These are phyloP conservation scores for Pulveroboletus sp. DNA, from an alignment of 768 basidiomycete genomes.

Conservation along the genomic window DNA sequence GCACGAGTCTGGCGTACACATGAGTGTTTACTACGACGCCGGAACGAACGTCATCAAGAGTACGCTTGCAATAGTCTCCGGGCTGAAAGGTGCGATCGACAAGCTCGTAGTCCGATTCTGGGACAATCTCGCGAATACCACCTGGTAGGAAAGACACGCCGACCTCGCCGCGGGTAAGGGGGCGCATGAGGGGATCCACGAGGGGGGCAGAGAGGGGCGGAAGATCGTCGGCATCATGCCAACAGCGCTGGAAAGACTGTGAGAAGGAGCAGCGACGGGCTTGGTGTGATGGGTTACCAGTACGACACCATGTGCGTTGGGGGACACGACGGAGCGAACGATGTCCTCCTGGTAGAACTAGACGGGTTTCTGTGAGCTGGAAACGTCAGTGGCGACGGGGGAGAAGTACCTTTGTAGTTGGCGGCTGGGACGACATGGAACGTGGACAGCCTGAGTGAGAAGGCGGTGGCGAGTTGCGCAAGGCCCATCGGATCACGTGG, in stretches of 20 bases:
- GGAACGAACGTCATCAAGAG: constrained; percentile 67
- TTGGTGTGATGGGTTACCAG: constrained; percentile 44
- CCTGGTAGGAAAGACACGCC: constrained; percentile 68
- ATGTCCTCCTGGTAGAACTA: constrained; percentile 72
- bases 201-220: constrained; percentile 40
- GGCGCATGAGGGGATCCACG: constrained; percentile 72
- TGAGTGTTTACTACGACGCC: constrained; percentile 69
- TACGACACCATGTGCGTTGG: constrained; percentile 56
- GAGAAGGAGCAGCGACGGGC: constrained; percentile 4
- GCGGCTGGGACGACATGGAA: constrained; percentile 27
- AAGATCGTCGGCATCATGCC: constrained; percentile 83
- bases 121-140: constrained; percentile 63
- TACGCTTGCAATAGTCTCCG: constrained; percentile 82
- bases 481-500: constrained; percentile 20
- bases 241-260: constrained; percentile 62
- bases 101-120: constrained; percentile 64
- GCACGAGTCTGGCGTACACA: constrained; percentile 66
- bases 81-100: constrained; percentile 75
- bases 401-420: constrained; percentile 33
- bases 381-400: not conserved
- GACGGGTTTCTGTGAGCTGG: not conserved
- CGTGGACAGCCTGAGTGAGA: not conserved
- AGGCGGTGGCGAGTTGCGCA: not conserved
- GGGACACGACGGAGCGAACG: constrained; percentile 45
- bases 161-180: constrained; percentile 75